Base-by-base conservation (phyloP, 2,329 filamentous ascomycete species). In the Paracamarosporium sp. region DNA sequence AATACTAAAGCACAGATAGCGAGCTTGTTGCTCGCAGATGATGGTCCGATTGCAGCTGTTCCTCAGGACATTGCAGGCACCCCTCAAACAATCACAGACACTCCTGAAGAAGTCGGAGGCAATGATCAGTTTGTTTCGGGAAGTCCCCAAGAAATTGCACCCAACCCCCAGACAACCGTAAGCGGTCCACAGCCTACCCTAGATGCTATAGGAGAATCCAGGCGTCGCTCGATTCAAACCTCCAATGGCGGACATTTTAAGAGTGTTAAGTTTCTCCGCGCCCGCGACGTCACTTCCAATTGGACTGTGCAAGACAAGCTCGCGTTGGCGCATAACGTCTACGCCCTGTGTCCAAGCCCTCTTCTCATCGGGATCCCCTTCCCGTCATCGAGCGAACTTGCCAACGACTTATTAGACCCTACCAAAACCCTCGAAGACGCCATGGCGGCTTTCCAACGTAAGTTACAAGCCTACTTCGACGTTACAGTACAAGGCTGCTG, bases 1-100 rank as follows among this genome's bases (percentile, higher is more conserved):
- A 38, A 7, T 12, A 56, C 59, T 15, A 57, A 56, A 50, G 28
- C 33, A n/a, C 36, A 58, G 35, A 31, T 64, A 15, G 22, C 57
- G 9, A 43, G 25, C 25, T 46, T 58, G 38, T 27, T 61, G 20
- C n/a, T 52, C 17, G 44, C 44, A 36, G 35, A 17, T 13, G 43
- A 40, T n/a, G n/a, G n/a, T n/a, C n/a, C n/a, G n/a, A n/a, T n/a
- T n/a, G n/a, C n/a, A n/a, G n/a, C n/a, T n/a, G n/a, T n/a, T n/a
- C n/a, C n/a, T n/a, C n/a, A n/a, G n/a, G n/a, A n/a, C n/a, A n/a
- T n/a, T n/a, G n/a, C n/a, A n/a, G n/a, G n/a, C n/a, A n/a, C n/a
- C n/a, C n/a, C n/a, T n/a, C n/a, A n/a, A n/a, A n/a, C n/a, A n/a
- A n/a, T n/a, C n/a, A n/a, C n/a, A n/a, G n/a, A n/a, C n/a, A n/a